Evolutionary conservation across 371 early-diverging fungal genomes (phyloP).

Genomic region (Entomophthora muscae): DNA sequence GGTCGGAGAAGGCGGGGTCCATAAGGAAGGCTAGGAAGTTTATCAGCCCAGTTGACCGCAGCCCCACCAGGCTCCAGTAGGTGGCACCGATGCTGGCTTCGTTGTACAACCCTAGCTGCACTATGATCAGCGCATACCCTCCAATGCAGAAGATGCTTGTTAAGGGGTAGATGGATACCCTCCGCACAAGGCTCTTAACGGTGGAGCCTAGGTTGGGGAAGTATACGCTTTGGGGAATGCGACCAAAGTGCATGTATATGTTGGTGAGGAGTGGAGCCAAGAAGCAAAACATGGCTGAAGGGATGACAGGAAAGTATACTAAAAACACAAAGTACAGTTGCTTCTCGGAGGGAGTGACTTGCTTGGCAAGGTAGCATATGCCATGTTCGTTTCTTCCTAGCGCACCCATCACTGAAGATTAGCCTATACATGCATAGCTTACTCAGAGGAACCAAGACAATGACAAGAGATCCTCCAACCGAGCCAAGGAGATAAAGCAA

Average conservation of each 20-base stretch:
- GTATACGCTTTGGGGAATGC: background rate
- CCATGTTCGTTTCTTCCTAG: background rate
- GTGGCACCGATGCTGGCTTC: background rate
- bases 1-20: background rate
- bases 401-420: background rate
- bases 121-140: background rate
- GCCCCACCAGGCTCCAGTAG: background rate
- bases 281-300: background rate
- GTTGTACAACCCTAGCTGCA: background rate
- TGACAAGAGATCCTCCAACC: background rate
- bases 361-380: background rate
- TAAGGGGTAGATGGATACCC: background rate
- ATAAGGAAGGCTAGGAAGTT: background rate
- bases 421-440: background rate
- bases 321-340: background rate
- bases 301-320: background rate
- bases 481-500: background rate
- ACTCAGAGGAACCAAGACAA: background rate
- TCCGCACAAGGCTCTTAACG: background rate
- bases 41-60: background rate
- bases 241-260: background rate
- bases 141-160: background rate
- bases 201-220: background rate
- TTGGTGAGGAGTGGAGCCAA: background rate
- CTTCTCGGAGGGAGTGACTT: background rate